Evolutionary conservation across 148 eudicot genomes (phyloP), one percentile per base, ranked within the genome.

Genomic region (Linanthus parryae): DNA sequence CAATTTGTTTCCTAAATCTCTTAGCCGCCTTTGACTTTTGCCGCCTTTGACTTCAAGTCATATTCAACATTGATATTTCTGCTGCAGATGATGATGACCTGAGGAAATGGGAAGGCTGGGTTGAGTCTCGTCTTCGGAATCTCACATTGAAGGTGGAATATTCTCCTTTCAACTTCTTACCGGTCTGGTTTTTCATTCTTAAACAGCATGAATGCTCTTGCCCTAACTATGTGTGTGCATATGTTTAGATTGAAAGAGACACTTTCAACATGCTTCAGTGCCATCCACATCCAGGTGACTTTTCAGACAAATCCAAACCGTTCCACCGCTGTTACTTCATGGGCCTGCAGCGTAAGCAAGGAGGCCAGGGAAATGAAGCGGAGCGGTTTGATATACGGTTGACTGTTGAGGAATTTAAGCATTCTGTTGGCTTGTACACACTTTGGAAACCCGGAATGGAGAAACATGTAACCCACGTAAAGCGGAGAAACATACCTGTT

Each of bases 81-180:
- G 88, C 97, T 29, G 95, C 71, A 42, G 79, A 75, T 60, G 97
- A 62, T 44, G 92, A 76, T 34, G 97, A 85, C 66, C 52, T 71
- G 57, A 73, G 77, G 52, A 72, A 66, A 36, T 90, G 97, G 97
- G 80, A 83, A 78, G 97, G 97, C 23, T 90, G 97, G 97, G 83
- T 90, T 15, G 95, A 85, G 66, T 90, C 97, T 41, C 81, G 95
- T 36, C 72, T 85, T 43, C 95, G 97, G 27, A 68, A 70, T 35
- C 88, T 90, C 44, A 90, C 92, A 16, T 58, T 85, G 54, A 85
- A 79, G 95, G 97, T 90, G 56, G 45, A 13, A 36, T 24, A 17
- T 21, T 24, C 34, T 25, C n/a, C 7, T 35, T 38, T 16, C n/a
- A 30, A 33, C 20, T 18, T 49, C 37, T 2, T 48, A 2, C 3